Percentiles rank a stretch among this genome's conserved stretches.
Evolutionary conservation across 495 filamentous ascomycete genomes (phyloP).

Genomic region (Neurospora sp.): DNA sequence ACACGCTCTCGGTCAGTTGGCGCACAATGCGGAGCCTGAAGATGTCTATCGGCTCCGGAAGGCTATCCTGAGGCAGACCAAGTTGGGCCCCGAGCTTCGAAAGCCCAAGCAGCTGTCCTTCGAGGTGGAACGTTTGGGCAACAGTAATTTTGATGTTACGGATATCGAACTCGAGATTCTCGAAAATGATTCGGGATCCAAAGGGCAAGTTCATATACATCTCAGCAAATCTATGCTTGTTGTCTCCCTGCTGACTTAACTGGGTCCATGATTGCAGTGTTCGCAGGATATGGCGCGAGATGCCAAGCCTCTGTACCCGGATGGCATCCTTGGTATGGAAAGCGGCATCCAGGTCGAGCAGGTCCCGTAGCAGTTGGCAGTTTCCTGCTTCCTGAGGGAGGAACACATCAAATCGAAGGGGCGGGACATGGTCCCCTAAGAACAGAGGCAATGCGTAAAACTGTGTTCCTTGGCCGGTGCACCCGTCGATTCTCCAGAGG

Average conservation of each 20-base stretch:
- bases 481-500: slow-evolving; percentile 40
- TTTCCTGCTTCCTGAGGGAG: slow-evolving; percentile 28
- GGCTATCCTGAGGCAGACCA: slow-evolving; percentile 14
- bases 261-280: slow-evolving; percentile 32
- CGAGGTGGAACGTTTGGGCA: slow-evolving; percentile 31
- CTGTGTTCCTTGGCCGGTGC: slow-evolving; percentile 38
- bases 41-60: slow-evolving; percentile 30
- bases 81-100: slow-evolving; percentile 19
- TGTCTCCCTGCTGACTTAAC: not conserved
- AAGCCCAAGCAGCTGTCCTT: slow-evolving; percentile 27
- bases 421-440: slow-evolving; percentile 22
- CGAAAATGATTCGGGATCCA: slow-evolving; percentile 37
- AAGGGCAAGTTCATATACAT: slow-evolving; percentile 29
- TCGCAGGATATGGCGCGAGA: slow-evolving; percentile 33
- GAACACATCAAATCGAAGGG: slow-evolving; percentile 40
- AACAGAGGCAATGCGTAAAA: slow-evolving; percentile 37
- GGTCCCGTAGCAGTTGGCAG: slow-evolving; percentile 24
- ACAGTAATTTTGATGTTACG: slow-evolving; percentile 26
- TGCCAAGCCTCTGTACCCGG: slow-evolving; percentile 29
- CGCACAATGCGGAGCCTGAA: slow-evolving; percentile 27
- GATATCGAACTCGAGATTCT: slow-evolving; percentile 29
- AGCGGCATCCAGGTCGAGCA: slow-evolving; percentile 31
- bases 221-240: not conserved
- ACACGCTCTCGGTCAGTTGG: slow-evolving; percentile 37
- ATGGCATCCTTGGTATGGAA: slow-evolving; percentile 38